Evolutionary conservation across 2,329 filamentous ascomycete species (phyloP).

Genomic region (Pestalotiopsis sp.): DNA sequence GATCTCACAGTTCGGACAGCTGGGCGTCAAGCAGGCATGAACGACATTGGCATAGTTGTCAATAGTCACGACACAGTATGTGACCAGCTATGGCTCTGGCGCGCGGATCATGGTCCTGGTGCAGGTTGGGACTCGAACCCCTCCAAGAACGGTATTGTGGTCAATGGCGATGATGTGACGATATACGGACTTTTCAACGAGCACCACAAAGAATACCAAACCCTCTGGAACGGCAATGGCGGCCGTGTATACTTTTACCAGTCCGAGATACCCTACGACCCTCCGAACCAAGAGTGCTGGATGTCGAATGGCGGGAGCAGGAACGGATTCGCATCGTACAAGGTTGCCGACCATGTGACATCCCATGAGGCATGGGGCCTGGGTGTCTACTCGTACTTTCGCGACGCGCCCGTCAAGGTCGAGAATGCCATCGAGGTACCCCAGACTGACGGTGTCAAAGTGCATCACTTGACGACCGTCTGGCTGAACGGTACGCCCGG

Average conservation of each 20-base stretch:
- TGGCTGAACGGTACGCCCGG: constrained; percentile 32
- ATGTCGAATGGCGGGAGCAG: constrained; percentile 22
- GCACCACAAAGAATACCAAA: constrained; percentile 35
- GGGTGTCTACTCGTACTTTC: constrained; percentile 36
- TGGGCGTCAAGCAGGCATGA: constrained; percentile 24
- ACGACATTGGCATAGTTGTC: constrained; percentile 31
- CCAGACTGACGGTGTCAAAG: constrained; percentile 23
- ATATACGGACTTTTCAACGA: constrained; percentile 37
- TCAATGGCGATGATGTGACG: constrained; percentile 32
- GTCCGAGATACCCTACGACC: constrained; percentile 36
- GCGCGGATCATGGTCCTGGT: constrained; percentile 33
- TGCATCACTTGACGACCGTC: constrained; percentile 34
- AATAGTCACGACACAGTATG: constrained; percentile 33
- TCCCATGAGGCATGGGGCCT: constrained; percentile 35
- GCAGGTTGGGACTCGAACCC: constrained; percentile 32
- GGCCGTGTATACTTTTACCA: constrained; percentile 37
- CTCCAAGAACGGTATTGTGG: constrained; percentile 31
- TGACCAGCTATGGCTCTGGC: constrained; percentile 36
- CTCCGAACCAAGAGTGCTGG: constrained; percentile 32
- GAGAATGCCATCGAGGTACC: constrained; percentile 35
- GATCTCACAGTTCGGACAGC: constrained; percentile 34
- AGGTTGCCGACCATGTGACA: constrained; percentile 30
- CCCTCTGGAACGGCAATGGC: constrained; percentile 33
- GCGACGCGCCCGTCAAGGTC: constrained; percentile 33
- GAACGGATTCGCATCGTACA: constrained; percentile 36